Conservation (phyloP, 768 basidiomycete genomes). For the Phylloporus arenicola region DNA sequence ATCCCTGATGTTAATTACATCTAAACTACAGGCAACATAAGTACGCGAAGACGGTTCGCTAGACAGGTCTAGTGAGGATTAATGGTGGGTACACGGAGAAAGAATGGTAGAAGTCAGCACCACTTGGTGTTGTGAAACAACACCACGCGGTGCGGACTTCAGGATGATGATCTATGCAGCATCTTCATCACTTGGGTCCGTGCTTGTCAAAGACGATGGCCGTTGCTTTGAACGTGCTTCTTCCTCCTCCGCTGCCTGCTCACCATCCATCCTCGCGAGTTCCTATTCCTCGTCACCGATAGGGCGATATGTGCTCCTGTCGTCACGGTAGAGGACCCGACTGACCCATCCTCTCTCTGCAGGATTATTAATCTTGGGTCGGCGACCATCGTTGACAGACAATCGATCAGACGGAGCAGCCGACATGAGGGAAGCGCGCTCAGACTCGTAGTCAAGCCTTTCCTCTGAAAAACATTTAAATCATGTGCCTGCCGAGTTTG, state of each 20-base stretch:
- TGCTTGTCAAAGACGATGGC: constrained; percentile 10
- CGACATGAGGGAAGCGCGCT: constrained; percentile 51
- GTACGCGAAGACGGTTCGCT: neutral
- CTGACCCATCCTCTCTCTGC: constrained; percentile 43
- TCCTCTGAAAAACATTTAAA: constrained; percentile 39
- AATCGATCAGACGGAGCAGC: constrained; percentile 34
- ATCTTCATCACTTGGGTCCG: constrained; percentile 6
- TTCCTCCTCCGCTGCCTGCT: constrained; percentile 25
- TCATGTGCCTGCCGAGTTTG: constrained; percentile 10
- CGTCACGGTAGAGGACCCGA: constrained; percentile 42
- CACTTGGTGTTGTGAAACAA: constrained; percentile 1
- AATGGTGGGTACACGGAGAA: constrained; percentile 13
- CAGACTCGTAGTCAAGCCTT: constrained; percentile 60
- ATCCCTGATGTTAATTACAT: neutral
- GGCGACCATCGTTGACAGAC: constrained; percentile 28
- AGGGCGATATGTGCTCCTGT: constrained; percentile 42
- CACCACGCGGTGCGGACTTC: neutral
- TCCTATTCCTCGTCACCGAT: constrained; percentile 52
- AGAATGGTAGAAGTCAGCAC: neutral
- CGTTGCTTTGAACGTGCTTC: constrained; percentile 14
- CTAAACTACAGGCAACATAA: constrained; percentile 5
- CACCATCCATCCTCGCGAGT: constrained; percentile 48
- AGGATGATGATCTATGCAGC: constrained; percentile 3
- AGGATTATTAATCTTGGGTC: constrained; percentile 18
- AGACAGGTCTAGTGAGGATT: constrained; percentile 20